Percentiles rank a stretch among this genome's conserved stretches.
Conservation (phyloP, 352 stramenopile genomes). For the Pythium scleroteichum region DNA sequence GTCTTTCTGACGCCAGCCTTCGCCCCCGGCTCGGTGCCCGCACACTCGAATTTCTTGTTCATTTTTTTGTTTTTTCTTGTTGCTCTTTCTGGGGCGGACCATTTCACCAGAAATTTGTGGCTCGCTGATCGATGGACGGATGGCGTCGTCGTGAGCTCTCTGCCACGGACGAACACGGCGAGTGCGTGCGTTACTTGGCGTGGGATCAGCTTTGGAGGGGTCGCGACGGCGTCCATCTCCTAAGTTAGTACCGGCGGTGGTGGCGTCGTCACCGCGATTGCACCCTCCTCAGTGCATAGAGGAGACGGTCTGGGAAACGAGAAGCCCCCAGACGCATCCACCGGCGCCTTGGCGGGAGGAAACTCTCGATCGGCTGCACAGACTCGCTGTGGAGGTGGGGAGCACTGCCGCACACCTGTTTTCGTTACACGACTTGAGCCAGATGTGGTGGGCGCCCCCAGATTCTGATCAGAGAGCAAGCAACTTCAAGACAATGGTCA, state of each 20-base stretch:
- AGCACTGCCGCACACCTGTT: conserved; percentile 6
- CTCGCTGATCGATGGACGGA: too few relatives aligned
- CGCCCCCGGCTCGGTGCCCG: too few relatives aligned
- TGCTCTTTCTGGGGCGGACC: too few relatives aligned
- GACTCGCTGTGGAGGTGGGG: too few relatives aligned
- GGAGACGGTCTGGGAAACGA: neutral
- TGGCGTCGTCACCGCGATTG: too few relatives aligned
- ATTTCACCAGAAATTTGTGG: too few relatives aligned
- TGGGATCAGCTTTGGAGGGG: neutral
- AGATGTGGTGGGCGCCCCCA: neutral
- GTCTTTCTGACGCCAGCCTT: too few relatives aligned
- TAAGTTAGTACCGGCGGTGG: too few relatives aligned
- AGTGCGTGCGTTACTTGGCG: neutral
- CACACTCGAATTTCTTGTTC: too few relatives aligned
- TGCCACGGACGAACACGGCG: neutral
- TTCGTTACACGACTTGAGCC: conserved; percentile 13
- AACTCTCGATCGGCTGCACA: neutral
- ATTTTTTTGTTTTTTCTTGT: too few relatives aligned
- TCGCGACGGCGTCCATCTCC: too few relatives aligned
- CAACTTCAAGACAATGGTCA: neutral
- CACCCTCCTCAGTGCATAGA: neutral
- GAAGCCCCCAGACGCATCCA: neutral
- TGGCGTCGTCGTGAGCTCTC: conserved; percentile 1
- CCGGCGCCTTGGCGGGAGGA: too few relatives aligned
- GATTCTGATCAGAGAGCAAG: neutral